phyloP scores from a whole-genome alignment of 305 asterid species.

The Rubia balearica region DNA sequence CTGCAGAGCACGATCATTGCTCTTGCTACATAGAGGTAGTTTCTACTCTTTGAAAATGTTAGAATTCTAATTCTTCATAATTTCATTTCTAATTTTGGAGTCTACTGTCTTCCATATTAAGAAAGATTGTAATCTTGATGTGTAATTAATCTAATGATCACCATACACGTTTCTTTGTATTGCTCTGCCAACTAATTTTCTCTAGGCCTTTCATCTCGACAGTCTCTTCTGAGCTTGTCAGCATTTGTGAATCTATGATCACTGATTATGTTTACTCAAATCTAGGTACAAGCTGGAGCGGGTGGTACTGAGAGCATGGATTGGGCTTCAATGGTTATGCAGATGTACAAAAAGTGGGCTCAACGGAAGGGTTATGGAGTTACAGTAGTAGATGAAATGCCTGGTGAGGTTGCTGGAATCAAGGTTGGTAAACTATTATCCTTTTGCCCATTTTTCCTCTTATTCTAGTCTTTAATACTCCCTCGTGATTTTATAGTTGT shows the following conservation, averaged over 20 bases:
- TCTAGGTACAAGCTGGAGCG: conserved; percentile 96
- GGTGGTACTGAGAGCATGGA: conserved; percentile 99
- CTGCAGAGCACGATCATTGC: conserved; percentile 83
- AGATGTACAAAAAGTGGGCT: conserved; percentile 94
- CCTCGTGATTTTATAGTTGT: conserved; percentile 21
- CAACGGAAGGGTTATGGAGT: conserved; percentile 63
- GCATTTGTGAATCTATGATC: background rate
- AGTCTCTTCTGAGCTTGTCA: background rate
- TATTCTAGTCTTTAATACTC: background rate
- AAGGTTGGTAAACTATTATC: conserved; percentile 46
- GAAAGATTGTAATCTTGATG: background rate
- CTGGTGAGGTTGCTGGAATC: conserved; percentile 94
- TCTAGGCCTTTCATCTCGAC: background rate
- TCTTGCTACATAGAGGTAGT: conserved; percentile 91
- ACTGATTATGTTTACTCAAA: background rate
- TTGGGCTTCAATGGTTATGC: conserved; percentile 95
- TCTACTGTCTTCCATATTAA: background rate
- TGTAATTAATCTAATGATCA: background rate
- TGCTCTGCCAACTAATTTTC: background rate
- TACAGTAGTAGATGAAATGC: conserved; percentile 85
- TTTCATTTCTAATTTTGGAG: background rate
- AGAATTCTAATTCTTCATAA: background rate
- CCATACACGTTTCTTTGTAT: background rate
- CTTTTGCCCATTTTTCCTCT: conserved; percentile 1
- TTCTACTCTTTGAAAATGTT: background rate